These are phyloP conservation scores for Veloboletus limbatus DNA, from an alignment of 1,284 basidiomycete genomes.

Conservation along the genomic window DNA sequence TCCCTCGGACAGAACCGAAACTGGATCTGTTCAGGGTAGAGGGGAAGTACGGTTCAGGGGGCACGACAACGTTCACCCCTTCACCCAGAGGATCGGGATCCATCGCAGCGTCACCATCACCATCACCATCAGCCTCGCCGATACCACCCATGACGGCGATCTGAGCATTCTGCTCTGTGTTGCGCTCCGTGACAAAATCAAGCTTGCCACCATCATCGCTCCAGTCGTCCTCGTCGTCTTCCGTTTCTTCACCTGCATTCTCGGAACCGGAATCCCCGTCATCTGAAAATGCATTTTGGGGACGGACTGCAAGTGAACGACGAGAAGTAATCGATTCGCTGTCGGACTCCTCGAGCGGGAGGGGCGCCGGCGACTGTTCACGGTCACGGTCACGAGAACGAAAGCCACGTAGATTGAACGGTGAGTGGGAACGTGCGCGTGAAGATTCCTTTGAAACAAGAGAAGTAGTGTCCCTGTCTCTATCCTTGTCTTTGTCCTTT, in stretches of 20 bases:
- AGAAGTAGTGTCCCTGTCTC: constrained; percentile 26
- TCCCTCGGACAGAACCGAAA: constrained; percentile 34
- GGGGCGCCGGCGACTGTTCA: constrained; percentile 69
- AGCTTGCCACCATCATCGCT: constrained; percentile 55
- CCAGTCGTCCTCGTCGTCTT: constrained; percentile 49
- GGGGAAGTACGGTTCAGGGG: constrained; percentile 77
- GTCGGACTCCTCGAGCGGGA: constrained; percentile 69
- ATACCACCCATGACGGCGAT: constrained; percentile 38
- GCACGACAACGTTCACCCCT: constrained; percentile 87
- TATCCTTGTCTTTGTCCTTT: constrained; percentile 30
- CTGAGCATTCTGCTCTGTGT: constrained; percentile 74
- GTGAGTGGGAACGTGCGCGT: constrained; percentile 68
- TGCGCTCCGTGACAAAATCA: constrained; percentile 73
- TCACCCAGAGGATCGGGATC: constrained; percentile 79
- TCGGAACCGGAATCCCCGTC: constrained; percentile 58
- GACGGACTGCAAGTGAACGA: constrained; percentile 39
- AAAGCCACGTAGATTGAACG: constrained; percentile 62
- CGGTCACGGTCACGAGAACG: constrained; percentile 53
- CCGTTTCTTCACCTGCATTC: constrained; percentile 43
- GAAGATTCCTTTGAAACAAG: constrained; percentile 28
- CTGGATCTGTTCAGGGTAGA: constrained; percentile 55
- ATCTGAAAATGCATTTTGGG: constrained; percentile 54
- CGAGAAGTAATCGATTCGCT: constrained; percentile 45
- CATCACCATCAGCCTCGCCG: constrained; percentile 38
- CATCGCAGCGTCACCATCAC: constrained; percentile 44